Percentiles rank a stretch among this genome's conserved stretches.
Conservation (phyloP, 441 rosid species). For the Bruguiera hainesii region DNA sequence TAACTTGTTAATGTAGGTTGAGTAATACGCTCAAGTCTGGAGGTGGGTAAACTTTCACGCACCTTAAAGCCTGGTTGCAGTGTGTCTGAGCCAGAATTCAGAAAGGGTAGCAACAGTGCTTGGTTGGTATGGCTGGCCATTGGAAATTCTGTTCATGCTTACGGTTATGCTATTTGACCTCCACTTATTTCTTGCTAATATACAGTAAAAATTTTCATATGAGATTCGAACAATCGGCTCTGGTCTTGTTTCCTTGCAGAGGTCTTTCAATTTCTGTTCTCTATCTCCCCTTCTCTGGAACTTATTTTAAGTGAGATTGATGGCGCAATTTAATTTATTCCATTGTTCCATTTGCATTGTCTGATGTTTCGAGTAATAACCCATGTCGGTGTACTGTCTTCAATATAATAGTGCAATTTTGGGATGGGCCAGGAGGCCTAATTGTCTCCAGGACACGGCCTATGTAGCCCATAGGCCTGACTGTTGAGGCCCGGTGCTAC, state of each 20-base stretch:
- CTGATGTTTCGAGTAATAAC: too few species aligned
- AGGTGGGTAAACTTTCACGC: constrained; percentile 32
- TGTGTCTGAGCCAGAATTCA: background rate
- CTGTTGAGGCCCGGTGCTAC: too few species aligned
- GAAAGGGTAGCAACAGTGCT: background rate
- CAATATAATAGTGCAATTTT: too few species aligned
- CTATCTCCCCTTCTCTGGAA: background rate
- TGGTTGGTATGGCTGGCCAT: constrained; percentile 15
- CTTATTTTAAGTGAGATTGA: background rate
- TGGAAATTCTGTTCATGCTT: background rate
- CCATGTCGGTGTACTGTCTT: too few species aligned
- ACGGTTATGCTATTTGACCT: constrained; percentile 13
- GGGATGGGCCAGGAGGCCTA: too few species aligned
- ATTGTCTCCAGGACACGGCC: too few species aligned
- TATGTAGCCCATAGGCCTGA: too few species aligned
- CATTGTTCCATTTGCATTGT: background rate
- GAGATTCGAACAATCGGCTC: background rate
- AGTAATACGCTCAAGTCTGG: constrained; percentile 65
- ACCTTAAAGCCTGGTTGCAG: constrained; percentile 6
- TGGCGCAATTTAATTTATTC: background rate
- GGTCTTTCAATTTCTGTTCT: background rate
- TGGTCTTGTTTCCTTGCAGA: background rate
- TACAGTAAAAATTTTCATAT: constrained; percentile 22
- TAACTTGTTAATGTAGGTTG: constrained; percentile 43
- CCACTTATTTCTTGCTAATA: constrained; percentile 15